Evolutionary conservation across 306 rosid species (phyloP).

Genomic region (Rosa lucieae): DNA sequence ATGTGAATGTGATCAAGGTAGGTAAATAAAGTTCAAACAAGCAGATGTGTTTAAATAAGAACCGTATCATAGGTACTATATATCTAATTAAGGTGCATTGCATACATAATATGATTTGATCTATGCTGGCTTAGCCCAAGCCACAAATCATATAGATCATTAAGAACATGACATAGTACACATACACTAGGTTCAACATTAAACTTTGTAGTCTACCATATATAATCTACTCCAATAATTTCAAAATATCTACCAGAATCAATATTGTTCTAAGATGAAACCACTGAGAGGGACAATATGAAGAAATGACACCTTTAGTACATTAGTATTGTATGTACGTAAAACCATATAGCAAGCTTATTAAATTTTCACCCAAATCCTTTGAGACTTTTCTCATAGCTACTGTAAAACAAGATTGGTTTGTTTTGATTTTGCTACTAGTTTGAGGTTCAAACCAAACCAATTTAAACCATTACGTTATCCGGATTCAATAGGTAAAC

Average conservation of each 20-base stretch:
- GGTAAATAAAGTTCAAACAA: slow-evolving; percentile 11
- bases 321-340: background rate
- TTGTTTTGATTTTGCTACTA: no score
- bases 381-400: background rate
- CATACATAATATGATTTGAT: background rate
- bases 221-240: background rate
- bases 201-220: background rate
- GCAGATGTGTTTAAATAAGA: background rate
- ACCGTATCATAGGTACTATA: background rate
- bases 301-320: background rate
- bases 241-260: background rate
- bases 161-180: background rate
- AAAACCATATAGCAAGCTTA: background rate
- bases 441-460: no score
- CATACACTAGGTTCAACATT: background rate
- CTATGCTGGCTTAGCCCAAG: background rate
- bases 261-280: background rate
- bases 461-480: no score
- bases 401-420: no score
- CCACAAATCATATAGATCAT: background rate
- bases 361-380: background rate
- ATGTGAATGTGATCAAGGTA: slow-evolving; percentile 18
- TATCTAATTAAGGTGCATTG: background rate
- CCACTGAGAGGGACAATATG: background rate
- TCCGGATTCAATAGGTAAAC: no score